phyloP scores from a whole-genome alignment of 805 yeast genomes.

The Grigorovia yakushimaensis region DNA sequence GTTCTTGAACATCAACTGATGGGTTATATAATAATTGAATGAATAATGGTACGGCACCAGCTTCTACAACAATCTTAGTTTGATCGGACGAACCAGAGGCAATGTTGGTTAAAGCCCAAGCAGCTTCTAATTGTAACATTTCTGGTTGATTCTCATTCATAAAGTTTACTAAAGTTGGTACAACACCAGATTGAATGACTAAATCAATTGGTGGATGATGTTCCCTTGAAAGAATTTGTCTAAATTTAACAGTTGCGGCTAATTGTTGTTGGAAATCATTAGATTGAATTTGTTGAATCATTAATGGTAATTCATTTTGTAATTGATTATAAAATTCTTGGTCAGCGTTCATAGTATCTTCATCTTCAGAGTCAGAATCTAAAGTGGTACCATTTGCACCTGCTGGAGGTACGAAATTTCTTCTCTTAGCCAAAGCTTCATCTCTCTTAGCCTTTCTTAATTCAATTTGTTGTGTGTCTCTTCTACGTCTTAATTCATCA shows the following conservation, averaged over 20 bases:
- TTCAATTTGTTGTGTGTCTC: constrained; percentile 95
- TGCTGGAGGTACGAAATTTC: constrained; percentile 52
- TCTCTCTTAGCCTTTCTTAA: constrained; percentile 94
- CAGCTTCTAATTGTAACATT: constrained; percentile 91
- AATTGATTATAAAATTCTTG: constrained; percentile 38
- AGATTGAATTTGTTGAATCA: constrained; percentile 74
- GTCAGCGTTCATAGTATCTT: constrained; percentile 32
- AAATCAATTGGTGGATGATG: constrained; percentile 92
- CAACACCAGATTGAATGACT: constrained; percentile 88
- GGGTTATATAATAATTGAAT: constrained; percentile 72
- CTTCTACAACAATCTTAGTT: constrained; percentile 81
- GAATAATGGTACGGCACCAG: constrained; percentile 89
- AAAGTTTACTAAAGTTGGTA: constrained; percentile 80
- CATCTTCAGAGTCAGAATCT: constrained; percentile 46
- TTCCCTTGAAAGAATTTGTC: constrained; percentile 89
- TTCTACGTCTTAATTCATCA: constrained; percentile 94
- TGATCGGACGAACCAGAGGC: constrained; percentile 90
- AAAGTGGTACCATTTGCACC: constrained; percentile 30
- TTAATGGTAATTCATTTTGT: constrained; percentile 65
- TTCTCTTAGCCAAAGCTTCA: constrained; percentile 86
- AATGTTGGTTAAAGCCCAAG: constrained; percentile 98
- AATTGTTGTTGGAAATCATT: constrained; percentile 70
- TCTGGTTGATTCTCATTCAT: constrained; percentile 71
- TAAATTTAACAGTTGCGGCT: constrained; percentile 82
- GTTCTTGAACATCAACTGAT: constrained; percentile 89